Conservation (phyloP, 305 asterid genomes). For the Ilex paraguariensis region DNA sequence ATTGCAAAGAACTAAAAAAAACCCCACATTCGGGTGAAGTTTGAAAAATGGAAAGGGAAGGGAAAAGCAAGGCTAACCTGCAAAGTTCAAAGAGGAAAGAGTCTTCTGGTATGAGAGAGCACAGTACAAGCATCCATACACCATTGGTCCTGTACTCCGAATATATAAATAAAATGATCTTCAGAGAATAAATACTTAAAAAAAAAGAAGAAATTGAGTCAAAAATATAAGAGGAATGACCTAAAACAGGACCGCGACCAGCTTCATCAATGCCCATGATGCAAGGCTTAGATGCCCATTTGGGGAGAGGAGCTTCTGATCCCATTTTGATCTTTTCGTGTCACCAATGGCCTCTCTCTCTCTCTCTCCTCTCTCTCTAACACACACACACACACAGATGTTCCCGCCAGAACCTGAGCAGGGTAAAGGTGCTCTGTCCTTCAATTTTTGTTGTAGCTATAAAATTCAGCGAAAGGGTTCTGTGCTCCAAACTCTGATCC, state of each 20-base stretch:
- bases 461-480: too few species aligned
- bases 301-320: constrained; percentile 41
- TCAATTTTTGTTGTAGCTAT: too few species aligned
- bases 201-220: constrained; percentile 2
- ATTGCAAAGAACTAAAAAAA: too few species aligned
- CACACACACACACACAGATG: too few species aligned
- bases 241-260: constrained; percentile 96
- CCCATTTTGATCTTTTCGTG: constrained; percentile 30
- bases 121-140: constrained; percentile 86
- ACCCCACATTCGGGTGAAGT: too few species aligned
- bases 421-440: too few species aligned
- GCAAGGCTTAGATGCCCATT: constrained; percentile 85
- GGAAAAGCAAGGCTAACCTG: constrained; percentile 40
- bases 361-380: too few species aligned
- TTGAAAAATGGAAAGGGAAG: background rate
- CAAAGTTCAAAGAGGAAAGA: constrained; percentile 73
- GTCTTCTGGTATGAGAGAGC: constrained; percentile 71
- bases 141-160: constrained; percentile 81
- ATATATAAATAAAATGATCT: constrained; percentile 1
- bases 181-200: background rate
- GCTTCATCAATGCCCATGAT: constrained; percentile 99
- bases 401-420: too few species aligned
- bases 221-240: constrained; percentile 23
- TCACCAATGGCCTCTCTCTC: too few species aligned
- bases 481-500: too few species aligned